Conservation (phyloP, 306 rosid species). For the Pyrus betulifolia region DNA sequence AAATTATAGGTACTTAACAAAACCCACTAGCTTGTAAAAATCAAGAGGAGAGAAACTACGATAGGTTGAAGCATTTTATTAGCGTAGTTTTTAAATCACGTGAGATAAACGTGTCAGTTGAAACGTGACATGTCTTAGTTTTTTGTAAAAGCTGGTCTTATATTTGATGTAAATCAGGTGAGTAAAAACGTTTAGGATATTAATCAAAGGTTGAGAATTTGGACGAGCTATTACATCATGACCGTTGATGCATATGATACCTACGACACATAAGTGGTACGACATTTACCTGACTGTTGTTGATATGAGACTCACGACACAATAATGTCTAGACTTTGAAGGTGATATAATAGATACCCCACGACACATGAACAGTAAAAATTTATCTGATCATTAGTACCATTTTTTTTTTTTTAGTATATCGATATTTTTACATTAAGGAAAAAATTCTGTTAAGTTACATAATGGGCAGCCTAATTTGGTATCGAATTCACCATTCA, state of each 20-base stretch:
- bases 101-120: too few species aligned
- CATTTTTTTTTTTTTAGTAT: too few species aligned
- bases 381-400: too few species aligned
- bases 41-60: neutral
- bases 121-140: neutral
- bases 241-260: neutral
- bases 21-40: neutral
- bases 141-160: too few species aligned
- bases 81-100: accelerated
- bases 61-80: too few species aligned
- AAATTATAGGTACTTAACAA: neutral
- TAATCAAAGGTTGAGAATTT: neutral
- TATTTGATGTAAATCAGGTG: neutral
- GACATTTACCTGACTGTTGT: accelerated
- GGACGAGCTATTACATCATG: neutral
- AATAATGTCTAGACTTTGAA: too few species aligned
- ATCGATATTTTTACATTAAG: too few species aligned
- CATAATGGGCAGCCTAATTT: too few species aligned
- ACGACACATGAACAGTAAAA: too few species aligned
- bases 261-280: neutral
- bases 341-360: too few species aligned
- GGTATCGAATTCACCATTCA: too few species aligned
- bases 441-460: too few species aligned
- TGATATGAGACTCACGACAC: neutral
- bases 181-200: neutral